These are phyloP conservation scores for Bipolaris cookei DNA, from an alignment of 2,329 filamentous ascomycete genomes.

Conservation along the genomic window DNA sequence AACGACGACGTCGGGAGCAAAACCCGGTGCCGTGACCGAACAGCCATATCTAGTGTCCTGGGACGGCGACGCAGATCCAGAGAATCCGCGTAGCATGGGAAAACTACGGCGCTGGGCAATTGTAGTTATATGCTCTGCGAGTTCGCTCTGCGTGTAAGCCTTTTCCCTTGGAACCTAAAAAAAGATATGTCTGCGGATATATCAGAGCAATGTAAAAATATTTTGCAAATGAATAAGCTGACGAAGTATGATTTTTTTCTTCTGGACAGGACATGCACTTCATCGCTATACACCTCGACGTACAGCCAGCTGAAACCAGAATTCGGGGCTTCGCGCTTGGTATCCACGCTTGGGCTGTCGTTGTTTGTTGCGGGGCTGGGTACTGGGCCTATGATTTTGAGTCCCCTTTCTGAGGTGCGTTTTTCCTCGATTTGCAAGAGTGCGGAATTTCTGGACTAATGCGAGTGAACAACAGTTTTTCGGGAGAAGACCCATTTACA, in stretches of 20 bases:
- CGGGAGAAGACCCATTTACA: conserved; percentile 80
- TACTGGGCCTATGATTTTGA: conserved; percentile 62
- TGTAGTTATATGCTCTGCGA: conserved; percentile 73
- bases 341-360: conserved; percentile 81
- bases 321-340: conserved; percentile 71
- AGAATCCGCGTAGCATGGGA: conserved; percentile 74
- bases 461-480: conserved; percentile 65
- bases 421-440: neutral
- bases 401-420: conserved; percentile 58
- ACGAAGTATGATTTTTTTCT: no score
- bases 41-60: conserved; percentile 73
- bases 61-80: conserved; percentile 75
- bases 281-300: conserved; percentile 86
- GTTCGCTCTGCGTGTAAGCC: conserved; percentile 83
- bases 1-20: conserved; percentile 29
- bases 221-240: no score
- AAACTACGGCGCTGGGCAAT: conserved; percentile 78
- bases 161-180: no score
- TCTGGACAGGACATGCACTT: conserved; percentile 72
- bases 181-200: no score
- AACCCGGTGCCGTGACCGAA: conserved; percentile 30
- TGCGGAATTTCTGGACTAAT: neutral
- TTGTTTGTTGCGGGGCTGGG: conserved; percentile 80
- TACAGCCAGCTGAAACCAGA: conserved; percentile 78
- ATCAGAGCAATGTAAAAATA: no score